Base-by-base conservation (phyloP, 2,329 filamentous ascomycete genomes). In the Hymenoscyphus fraxineus region DNA sequence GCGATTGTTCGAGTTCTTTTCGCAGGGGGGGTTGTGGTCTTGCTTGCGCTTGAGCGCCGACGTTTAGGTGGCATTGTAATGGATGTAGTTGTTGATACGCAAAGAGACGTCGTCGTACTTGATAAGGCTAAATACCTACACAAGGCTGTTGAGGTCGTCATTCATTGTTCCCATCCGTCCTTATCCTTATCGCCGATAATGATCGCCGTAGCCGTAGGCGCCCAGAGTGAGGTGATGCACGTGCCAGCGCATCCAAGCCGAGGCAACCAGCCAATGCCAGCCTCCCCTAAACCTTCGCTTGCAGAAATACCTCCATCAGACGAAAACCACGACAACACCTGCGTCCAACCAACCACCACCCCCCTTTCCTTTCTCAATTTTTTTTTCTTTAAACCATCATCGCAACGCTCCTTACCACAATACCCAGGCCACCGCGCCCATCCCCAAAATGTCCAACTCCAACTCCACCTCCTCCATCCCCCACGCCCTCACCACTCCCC, bases 401-500 rank as follows among this genome's bases (percentile, higher is more conserved):
- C 58, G 22, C 19, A 35, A 38, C 22, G 39, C 44, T 35, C 39
- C 31, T 41, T 31, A 35, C 9, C 35, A 44, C 27, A 2, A 6
- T 35, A 13, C n/a, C 13, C 32, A 6, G 60, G 60, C 60, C 47
- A 44, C 6, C 38, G 61, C 61, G 61, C 61, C 58, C 47, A 32
- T 41, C 22, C 19, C 16, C 57, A 63, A 55, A 5, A 66, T 65
- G 59, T 59, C 66, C n/a, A 58, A 59, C 44, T 40, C 61, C 54
- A 67, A 66, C 38, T 59, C 47, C 44, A 5, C 39, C 61, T 15
- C 57, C 31, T 32, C 32, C 63, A 74, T 82, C 64, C 77, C 77
- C 60, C 78, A 77, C 68, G 77, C 84, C 67, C 78, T 89, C 58
- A 81, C 85, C 54, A 35, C 35, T 7, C 77, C 87, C 71, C 86